phyloP scores from a whole-genome alignment of 768 basidiomycete species.

The Tulasnella sp. region DNA sequence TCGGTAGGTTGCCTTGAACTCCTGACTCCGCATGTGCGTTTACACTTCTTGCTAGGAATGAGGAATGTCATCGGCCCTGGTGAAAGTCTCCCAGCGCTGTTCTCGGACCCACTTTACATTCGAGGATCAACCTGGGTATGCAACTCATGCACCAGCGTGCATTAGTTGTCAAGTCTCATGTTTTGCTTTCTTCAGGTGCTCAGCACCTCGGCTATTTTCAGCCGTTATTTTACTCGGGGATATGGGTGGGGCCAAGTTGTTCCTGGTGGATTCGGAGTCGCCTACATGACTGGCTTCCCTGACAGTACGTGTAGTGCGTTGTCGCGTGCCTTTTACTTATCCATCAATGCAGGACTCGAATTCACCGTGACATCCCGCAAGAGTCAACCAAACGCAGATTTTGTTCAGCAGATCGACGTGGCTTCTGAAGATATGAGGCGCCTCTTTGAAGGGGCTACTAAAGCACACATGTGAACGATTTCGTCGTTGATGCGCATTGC shows the following conservation, averaged over 20 bases:
- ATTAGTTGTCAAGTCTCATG: background rate
- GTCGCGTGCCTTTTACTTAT: background rate
- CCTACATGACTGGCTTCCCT: slow-evolving; percentile 78
- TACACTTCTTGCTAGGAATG: slow-evolving; percentile 39
- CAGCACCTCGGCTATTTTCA: slow-evolving; percentile 81
- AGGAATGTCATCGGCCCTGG: slow-evolving; percentile 50
- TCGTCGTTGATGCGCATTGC: too few species aligned
- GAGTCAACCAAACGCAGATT: slow-evolving; percentile 67
- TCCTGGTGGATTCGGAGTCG: slow-evolving; percentile 85
- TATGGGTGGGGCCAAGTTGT: slow-evolving; percentile 98
- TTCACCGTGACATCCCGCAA: slow-evolving; percentile 80
- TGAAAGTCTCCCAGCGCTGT: slow-evolving; percentile 56
- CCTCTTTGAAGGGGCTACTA: too few species aligned
- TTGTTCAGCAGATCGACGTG: slow-evolving; percentile 52
- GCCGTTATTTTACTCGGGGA: slow-evolving; percentile 56
- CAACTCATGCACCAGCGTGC: background rate
- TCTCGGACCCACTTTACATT: slow-evolving; percentile 57
- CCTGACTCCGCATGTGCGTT: background rate
- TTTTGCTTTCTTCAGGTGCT: slow-evolving; percentile 27
- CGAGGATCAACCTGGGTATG: slow-evolving; percentile 66
- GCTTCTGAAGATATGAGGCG: slow-evolving; percentile 58
- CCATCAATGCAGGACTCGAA: slow-evolving; percentile 34
- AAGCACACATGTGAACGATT: too few species aligned
- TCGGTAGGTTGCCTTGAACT: slow-evolving; percentile 39
- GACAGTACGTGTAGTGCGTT: slow-evolving; percentile 25